phyloP scores from a whole-genome alignment of 495 filamentous ascomycete species.

The Penicillium arizonense region DNA sequence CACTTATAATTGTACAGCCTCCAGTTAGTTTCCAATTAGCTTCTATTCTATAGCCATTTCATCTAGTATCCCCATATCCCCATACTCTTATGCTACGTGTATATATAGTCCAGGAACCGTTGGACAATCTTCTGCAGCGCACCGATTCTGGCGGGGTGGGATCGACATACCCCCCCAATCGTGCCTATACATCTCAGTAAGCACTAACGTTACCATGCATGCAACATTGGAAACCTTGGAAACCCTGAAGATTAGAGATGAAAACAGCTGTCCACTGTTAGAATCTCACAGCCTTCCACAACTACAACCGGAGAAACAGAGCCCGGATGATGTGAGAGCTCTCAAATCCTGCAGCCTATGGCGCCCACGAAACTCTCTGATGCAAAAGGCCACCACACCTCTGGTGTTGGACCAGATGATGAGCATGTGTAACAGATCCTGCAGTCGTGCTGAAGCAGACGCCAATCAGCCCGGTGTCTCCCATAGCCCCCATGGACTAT shows the following conservation, averaged over 20 bases:
- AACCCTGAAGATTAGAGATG: too few relatives aligned
- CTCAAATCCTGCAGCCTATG: background rate
- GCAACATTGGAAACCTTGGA: too few relatives aligned
- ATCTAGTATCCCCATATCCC: background rate
- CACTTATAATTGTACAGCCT: too few relatives aligned
- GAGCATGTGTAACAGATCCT: slow-evolving; percentile 7
- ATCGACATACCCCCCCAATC: background rate
- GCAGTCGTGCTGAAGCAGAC: background rate
- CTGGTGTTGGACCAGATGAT: background rate
- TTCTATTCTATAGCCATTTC: background rate
- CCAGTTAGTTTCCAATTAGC: too few relatives aligned
- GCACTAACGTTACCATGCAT: too few relatives aligned
- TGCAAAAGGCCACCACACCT: background rate
- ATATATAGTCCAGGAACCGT: background rate
- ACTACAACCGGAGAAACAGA: background rate
- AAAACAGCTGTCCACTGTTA: too few relatives aligned
- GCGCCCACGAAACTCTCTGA: background rate
- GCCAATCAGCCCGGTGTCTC: background rate
- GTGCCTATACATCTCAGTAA: background rate
- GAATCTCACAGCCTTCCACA: background rate
- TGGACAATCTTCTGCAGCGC: slow-evolving; percentile 2
- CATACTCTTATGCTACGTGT: too few relatives aligned
- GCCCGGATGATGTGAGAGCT: background rate
- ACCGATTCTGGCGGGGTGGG: slow-evolving; percentile 4
- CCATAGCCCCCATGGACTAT: background rate